These are phyloP conservation scores for Serendipita indica DNA, from an alignment of 768 basidiomycete genomes.

Conservation along the genomic window DNA sequence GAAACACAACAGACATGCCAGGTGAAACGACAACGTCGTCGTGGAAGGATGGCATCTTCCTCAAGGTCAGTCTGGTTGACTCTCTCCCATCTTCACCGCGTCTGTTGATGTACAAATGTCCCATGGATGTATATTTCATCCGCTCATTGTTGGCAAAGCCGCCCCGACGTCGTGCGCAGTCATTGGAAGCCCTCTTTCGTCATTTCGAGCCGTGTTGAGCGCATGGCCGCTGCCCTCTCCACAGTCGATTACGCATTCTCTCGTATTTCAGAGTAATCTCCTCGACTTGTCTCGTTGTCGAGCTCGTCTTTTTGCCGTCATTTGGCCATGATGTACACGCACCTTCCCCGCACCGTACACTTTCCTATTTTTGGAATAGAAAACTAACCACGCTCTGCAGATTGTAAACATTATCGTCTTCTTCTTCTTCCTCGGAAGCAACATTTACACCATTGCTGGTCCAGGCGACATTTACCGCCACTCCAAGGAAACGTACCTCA, in stretches of 20 bases:
- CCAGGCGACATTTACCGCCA: constrained; percentile 54
- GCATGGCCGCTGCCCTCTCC: background rate
- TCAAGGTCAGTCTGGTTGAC: constrained; percentile 44
- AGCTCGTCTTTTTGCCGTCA: background rate
- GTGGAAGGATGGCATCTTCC: constrained; percentile 67
- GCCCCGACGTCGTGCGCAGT: background rate
- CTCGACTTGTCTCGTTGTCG: constrained; percentile 30
- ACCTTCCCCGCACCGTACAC: background rate
- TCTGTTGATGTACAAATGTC: too few species aligned
- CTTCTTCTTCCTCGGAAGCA: constrained; percentile 76
- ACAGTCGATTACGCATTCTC: background rate
- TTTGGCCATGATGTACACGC: background rate
- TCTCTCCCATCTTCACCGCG: background rate
- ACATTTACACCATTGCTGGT: constrained; percentile 71
- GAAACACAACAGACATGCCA: background rate
- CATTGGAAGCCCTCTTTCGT: background rate
- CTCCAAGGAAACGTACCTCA: constrained; percentile 81
- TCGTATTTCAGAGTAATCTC: constrained; percentile 1
- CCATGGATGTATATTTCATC: background rate
- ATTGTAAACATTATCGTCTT: constrained; percentile 72
- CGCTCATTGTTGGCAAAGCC: background rate
- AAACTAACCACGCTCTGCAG: too few species aligned
- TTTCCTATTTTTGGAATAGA: background rate
- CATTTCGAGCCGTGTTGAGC: background rate
- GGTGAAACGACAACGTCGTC: constrained; percentile 18